A percentile compares a stretch with the other conserved stretches of the same genome.
Evolutionary conservation across 495 filamentous ascomycete species (phyloP).

Genomic region (Neurospora africana): DNA sequence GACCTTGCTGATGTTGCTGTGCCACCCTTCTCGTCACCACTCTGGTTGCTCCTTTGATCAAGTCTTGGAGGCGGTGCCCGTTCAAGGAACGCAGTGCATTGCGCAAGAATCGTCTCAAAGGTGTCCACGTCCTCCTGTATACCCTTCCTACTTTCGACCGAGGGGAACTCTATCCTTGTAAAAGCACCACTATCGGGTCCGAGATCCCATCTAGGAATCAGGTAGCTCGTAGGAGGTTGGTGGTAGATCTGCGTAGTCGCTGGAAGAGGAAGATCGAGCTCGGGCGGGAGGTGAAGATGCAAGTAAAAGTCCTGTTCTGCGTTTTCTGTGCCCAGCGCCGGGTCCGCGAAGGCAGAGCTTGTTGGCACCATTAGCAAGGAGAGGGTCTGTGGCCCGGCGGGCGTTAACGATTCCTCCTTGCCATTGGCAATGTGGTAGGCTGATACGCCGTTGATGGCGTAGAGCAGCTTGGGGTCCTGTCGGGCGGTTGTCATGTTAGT

Average conservation of each 20-base stretch:
- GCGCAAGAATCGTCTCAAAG: conserved; percentile 90
- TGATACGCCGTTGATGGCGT: conserved; percentile 71
- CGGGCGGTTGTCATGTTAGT: not conserved
- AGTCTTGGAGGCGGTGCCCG: conserved; percentile 50
- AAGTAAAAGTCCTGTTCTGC: conserved; percentile 92
- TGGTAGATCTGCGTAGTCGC: conserved; percentile 94
- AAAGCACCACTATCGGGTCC: conserved; percentile 81
- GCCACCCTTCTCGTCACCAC: conserved; percentile 40
- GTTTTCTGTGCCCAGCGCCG: conserved; percentile 43
- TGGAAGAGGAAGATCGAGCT: conserved; percentile 80
- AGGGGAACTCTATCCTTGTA: conserved; percentile 79
- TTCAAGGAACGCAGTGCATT: conserved; percentile 90
- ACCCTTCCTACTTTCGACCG: conserved; percentile 53
- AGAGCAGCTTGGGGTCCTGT: conserved; percentile 69
- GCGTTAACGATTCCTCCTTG: conserved; percentile 69
- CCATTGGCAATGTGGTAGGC: conserved; percentile 86
- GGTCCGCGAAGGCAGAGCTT: conserved; percentile 56
- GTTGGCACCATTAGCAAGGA: conserved; percentile 93
- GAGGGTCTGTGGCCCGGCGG: conserved; percentile 76
- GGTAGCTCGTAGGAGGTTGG: conserved; percentile 76
- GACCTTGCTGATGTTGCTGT: conserved; percentile 34
- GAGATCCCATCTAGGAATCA: conserved; percentile 88
- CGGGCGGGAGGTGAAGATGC: conserved; percentile 85
- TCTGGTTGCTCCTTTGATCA: not conserved
- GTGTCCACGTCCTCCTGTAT: conserved; percentile 91